Base-by-base conservation (phyloP, 805 yeast species). In the Grigorovia yakushimaensis region DNA sequence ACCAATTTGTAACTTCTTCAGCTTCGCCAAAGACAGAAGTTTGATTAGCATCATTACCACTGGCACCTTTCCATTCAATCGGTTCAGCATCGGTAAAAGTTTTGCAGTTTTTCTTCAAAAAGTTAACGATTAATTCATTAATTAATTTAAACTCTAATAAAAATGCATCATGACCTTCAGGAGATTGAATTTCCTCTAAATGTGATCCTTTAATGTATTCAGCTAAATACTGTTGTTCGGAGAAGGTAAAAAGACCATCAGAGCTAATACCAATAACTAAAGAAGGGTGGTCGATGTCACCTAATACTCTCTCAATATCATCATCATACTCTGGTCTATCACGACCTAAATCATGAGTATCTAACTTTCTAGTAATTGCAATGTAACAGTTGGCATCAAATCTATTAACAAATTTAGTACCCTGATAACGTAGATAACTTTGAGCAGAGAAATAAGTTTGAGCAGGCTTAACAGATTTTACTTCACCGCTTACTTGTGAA, bases 121-220 rank as follows among this genome's bases (percentile, higher is more conserved):
- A 93, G 3, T 76, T 77, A 41, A 77, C 66, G 46, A 94, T 79
- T 53, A 82, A 71, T 36, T 76, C 71, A 62, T 93, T 86, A 48
- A 93, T 88, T 45, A 80, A 78, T 44, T 79, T 82, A 64, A 93
- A 93, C 65, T 93, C 98, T 43, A 93, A 72, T 50, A 93, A 68
- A 61, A 93, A 93, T 2, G 98, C 98, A 69, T 93, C 98, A 61
- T 93, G 98, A 17, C 98, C 98, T 57, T 93, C 98, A 11, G 91
- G 93, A 1, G 97, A 88, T 52, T 84, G 78, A 40, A 93, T 81
- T 57, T 80, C 79, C 54, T 81, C 79, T 53, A 93, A 70, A 6
- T 56, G 63, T 1, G 94, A 74, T 55, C 84, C 73, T 7, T 88
- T 89, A 49, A 93, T 76, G 58, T 79, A 70, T 39, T 78, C 76